phyloP scores from a whole-genome alignment of 1,284 basidiomycete genomes.

The Fomitopsis betulina region DNA sequence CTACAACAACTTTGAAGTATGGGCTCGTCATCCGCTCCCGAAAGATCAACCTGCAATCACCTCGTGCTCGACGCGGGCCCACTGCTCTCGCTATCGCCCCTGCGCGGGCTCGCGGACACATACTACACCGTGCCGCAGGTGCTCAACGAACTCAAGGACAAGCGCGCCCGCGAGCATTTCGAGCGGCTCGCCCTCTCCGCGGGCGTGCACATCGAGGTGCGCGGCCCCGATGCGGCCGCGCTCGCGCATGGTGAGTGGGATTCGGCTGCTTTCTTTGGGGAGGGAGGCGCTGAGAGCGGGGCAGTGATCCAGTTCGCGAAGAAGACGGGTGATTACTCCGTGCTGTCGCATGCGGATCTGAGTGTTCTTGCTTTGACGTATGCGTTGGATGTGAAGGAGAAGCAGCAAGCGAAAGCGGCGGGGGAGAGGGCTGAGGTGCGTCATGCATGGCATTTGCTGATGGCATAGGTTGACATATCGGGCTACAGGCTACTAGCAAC shows the following conservation, averaged over 20 bases:
- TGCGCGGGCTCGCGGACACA: constrained; percentile 77
- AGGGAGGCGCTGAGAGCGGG: constrained; percentile 8
- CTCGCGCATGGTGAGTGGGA: constrained; percentile 66
- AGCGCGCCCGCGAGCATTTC: constrained; percentile 81
- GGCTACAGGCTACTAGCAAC: not conserved
- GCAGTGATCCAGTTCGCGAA: constrained; percentile 88
- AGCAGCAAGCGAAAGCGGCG: constrained; percentile 24
- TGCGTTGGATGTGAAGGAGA: constrained; percentile 59
- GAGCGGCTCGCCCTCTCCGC: constrained; percentile 69
- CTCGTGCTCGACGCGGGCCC: constrained; percentile 93
- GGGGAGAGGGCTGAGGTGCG: not conserved
- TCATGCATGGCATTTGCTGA: not conserved
- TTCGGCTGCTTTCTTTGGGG: not conserved
- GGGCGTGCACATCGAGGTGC: constrained; percentile 74
- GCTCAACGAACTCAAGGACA: constrained; percentile 84
- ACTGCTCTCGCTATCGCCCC: constrained; percentile 79
- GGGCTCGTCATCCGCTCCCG: constrained; percentile 18
- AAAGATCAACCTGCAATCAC: constrained; percentile 56
- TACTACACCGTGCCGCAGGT: constrained; percentile 90
- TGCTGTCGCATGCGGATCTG: constrained; percentile 89
- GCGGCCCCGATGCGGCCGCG: constrained; percentile 68
- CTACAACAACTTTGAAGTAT: not conserved
- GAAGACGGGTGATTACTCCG: constrained; percentile 95
- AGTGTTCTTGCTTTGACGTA: constrained; percentile 90
- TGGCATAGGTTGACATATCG: not conserved